phyloP scores from a whole-genome alignment of 2,329 filamentous ascomycete species.

The Pseudocercospora musae region DNA sequence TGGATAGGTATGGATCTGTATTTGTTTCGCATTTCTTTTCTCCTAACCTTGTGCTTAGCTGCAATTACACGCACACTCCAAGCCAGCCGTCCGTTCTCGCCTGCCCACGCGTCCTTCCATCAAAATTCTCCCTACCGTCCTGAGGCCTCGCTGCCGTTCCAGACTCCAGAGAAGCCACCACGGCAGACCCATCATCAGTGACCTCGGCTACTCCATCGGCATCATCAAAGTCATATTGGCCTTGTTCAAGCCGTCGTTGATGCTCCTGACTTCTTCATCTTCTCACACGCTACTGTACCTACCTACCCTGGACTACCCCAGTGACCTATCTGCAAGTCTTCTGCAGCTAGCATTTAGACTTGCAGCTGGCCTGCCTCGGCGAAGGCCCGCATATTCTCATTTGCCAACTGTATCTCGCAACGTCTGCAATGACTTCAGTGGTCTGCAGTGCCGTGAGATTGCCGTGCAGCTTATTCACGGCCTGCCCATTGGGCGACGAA shows the following conservation, averaged over 20 bases:
- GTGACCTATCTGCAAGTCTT: slow-evolving; percentile 10
- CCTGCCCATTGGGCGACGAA: slow-evolving; percentile 14
- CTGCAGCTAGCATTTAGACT: slow-evolving; percentile 14
- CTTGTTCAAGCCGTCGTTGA: background rate
- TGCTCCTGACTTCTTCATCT: background rate
- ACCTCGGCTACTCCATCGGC: too few relatives aligned
- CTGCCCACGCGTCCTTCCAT: background rate
- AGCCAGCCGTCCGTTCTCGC: background rate
- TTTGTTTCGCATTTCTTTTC: slow-evolving; percentile 9
- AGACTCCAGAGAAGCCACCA: background rate
- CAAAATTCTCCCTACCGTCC: too few relatives aligned
- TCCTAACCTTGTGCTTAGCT: slow-evolving; percentile 6
- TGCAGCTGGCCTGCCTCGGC: slow-evolving; percentile 15
- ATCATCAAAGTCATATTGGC: too few relatives aligned
- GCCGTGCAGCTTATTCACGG: slow-evolving; percentile 21
- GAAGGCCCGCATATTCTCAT: slow-evolving; percentile 12
- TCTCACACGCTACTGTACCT: too few relatives aligned
- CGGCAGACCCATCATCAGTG: background rate
- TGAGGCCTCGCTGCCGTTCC: background rate
- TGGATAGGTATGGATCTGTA: background rate
- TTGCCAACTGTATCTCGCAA: slow-evolving; percentile 19
- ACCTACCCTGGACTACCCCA: slow-evolving; percentile 15
- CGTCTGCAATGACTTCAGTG: slow-evolving; percentile 22
- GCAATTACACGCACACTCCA: slow-evolving; percentile 9
- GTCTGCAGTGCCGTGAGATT: slow-evolving; percentile 23